Conservation (phyloP, 2,329 filamentous ascomycete species). For the Xylariaceae sp. region DNA sequence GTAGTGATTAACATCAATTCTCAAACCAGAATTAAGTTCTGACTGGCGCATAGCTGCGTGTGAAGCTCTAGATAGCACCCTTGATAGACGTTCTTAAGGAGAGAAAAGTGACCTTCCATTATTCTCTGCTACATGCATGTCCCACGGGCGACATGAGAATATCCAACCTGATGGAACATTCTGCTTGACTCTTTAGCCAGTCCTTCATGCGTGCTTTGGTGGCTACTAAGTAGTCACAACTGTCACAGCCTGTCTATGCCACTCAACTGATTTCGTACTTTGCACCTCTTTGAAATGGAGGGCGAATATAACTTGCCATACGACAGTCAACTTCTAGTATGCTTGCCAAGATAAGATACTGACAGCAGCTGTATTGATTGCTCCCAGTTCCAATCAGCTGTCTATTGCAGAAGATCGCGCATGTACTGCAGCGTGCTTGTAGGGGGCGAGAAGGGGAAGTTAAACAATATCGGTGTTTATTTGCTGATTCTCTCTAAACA, state of each 20-base stretch:
- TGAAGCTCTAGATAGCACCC: slow-evolving; percentile 34
- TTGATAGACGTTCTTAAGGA: slow-evolving; percentile 31
- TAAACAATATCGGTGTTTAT: background rate
- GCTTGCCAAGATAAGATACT: too few relatives aligned
- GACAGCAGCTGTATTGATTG: too few relatives aligned
- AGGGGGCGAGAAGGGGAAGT: background rate
- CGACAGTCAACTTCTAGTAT: too few relatives aligned
- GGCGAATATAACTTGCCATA: too few relatives aligned
- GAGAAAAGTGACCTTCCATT: slow-evolving; percentile 22
- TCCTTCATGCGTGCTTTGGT: background rate
- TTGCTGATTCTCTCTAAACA: background rate
- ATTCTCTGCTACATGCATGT: slow-evolving; percentile 11
- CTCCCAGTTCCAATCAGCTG: background rate
- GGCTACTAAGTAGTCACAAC: background rate
- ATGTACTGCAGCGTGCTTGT: background rate
- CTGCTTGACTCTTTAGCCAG: background rate
- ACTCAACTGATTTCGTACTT: background rate
- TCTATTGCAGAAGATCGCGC: background rate
- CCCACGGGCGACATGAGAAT: slow-evolving; percentile 9
- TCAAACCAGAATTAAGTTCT: slow-evolving; percentile 25
- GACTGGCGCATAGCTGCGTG: slow-evolving; percentile 29
- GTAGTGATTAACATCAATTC: slow-evolving; percentile 19
- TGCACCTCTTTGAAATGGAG: background rate
- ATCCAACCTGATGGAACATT: background rate
- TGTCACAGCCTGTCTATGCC: background rate